phyloP scores from a whole-genome alignment of 805 yeast genomes.

The Sungouiella thailandica region DNA sequence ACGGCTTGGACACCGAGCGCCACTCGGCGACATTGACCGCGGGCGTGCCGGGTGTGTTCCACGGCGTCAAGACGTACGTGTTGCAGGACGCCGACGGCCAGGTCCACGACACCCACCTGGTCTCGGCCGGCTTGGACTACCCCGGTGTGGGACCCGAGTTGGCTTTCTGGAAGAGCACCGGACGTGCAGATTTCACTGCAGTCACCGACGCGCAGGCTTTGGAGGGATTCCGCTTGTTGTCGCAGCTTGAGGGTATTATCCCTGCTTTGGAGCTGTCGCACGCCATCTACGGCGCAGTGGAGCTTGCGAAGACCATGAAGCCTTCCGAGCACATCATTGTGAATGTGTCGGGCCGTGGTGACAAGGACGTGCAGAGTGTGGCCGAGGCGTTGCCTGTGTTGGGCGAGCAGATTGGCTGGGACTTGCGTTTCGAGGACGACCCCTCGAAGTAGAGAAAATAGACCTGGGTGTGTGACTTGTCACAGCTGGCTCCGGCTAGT shows the following conservation, averaged over 20 bases:
- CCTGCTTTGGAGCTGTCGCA: conserved; percentile 98
- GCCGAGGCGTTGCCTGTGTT: conserved; percentile 88
- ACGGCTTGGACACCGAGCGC: conserved; percentile 80
- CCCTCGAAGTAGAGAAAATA: conserved; percentile 35
- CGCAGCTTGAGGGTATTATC: conserved; percentile 95
- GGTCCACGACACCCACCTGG: conserved; percentile 95
- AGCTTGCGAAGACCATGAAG: conserved; percentile 77
- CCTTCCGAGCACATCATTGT: conserved; percentile 79
- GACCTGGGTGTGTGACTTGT: too few species aligned
- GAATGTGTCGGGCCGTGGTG: conserved; percentile 97
- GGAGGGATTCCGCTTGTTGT: conserved; percentile 79
- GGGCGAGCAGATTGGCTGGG: conserved; percentile 95
- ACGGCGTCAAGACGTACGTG: conserved; percentile 93
- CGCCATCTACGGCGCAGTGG: conserved; percentile 87
- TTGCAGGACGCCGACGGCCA: conserved; percentile 92
- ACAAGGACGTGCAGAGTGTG: conserved; percentile 96
- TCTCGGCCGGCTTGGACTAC: conserved; percentile 96
- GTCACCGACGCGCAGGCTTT: conserved; percentile 96
- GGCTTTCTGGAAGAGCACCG: conserved; percentile 90
- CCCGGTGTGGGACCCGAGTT: conserved; percentile 99
- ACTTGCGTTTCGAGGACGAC: conserved; percentile 73
- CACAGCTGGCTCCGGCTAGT: too few species aligned
- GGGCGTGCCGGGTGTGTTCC: conserved; percentile 96
- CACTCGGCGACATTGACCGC: conserved; percentile 96
- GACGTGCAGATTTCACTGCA: conserved; percentile 86